A percentile compares a stretch with the other conserved stretches of the same genome.
phyloP scores from a whole-genome alignment of 192 early-diverging fungal genomes.

The Ambispora gerdemannii region DNA sequence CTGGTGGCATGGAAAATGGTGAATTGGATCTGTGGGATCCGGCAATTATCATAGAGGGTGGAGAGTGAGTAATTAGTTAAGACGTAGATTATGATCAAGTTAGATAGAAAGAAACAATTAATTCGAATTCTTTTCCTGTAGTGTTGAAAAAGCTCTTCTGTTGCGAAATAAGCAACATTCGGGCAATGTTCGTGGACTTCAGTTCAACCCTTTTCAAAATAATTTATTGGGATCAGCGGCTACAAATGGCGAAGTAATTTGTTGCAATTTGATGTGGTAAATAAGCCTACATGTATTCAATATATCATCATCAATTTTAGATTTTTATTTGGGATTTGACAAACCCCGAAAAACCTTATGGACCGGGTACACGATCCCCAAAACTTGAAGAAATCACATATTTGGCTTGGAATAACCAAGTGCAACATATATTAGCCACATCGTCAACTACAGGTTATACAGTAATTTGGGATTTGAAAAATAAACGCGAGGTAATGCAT shows the following conservation, averaged over 20 bases:
- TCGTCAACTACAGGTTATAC: constrained; percentile 88
- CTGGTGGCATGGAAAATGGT: constrained; percentile 93
- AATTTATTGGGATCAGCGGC: constrained; percentile 89
- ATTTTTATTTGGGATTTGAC: constrained; percentile 94
- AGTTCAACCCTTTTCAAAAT: constrained; percentile 84
- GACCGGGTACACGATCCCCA: constrained; percentile 79
- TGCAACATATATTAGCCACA: constrained; percentile 89
- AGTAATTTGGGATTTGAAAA: constrained; percentile 94
- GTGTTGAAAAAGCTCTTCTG: constrained; percentile 56
- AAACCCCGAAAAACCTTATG: constrained; percentile 82
- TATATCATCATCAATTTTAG: constrained; percentile 38
- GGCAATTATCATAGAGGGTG: constrained; percentile 62
- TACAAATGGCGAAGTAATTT: constrained; percentile 82
- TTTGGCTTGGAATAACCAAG: constrained; percentile 90
- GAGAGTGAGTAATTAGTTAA: constrained; percentile 36
- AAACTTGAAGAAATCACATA: constrained; percentile 85
- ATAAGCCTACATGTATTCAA: background rate
- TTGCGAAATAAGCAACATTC: constrained; percentile 72
- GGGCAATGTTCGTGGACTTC: constrained; percentile 86
- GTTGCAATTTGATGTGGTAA: background rate
- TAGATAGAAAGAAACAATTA: constrained; percentile 1
- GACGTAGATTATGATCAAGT: background rate
- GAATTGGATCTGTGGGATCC: constrained; percentile 89
- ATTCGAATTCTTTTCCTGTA: background rate
- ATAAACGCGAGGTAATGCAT: constrained; percentile 78